Evolutionary conservation across 2,329 filamentous ascomycete species (phyloP), one percentile per base, ranked within the genome.

Genomic region (Curvularia sp.): DNA sequence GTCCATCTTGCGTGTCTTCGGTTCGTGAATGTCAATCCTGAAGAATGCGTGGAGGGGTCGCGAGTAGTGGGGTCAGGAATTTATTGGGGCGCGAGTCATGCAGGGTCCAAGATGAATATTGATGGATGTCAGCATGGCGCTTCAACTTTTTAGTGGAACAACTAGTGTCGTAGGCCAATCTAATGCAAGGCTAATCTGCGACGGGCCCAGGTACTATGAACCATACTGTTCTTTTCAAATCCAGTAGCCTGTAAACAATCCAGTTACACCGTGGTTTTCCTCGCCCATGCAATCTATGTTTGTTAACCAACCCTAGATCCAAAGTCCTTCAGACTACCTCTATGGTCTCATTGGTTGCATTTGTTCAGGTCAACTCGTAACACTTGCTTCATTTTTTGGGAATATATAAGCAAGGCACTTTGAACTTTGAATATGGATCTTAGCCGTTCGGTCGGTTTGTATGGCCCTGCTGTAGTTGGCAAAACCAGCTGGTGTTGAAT

Each of bases 1-100:
- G 60, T 75, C 67, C 73, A 75, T 75, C n/a, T 48, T 59, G 47
- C 8, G 48, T 35, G 28, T 42, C 13, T n/a, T 24, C 18, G 28
- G 39, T 42, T 47, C 24, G 44, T 33, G 30, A 49, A 24, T 35
- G 31, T 49, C 28, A 18, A 6, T 38, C 22, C 22, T 15, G 18
- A 41, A 47, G 28, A 48, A 22, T 28, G 2, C 31, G 8, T 28
- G 4, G 54, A 47, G 53, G 53, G 53, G 57, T 26, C 20, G 47
- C 33, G 41, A 24, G 22, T 53, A 18, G 58, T 49, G 55, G 55
- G 58, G 55, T 30, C 28, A 30, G 49, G 54, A 63, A 61, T 58
- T 63, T 63, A 58, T n/a, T 35, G 49, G 33, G 9, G 41, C 10
- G 38, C 52, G 58, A 61, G 61, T 61, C 58, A 58, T 63, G 58